A percentile compares a stretch with the other conserved stretches of the same genome.
phyloP scores from a whole-genome alignment of 2,329 filamentous ascomycete species.

The Daldinia sp. region DNA sequence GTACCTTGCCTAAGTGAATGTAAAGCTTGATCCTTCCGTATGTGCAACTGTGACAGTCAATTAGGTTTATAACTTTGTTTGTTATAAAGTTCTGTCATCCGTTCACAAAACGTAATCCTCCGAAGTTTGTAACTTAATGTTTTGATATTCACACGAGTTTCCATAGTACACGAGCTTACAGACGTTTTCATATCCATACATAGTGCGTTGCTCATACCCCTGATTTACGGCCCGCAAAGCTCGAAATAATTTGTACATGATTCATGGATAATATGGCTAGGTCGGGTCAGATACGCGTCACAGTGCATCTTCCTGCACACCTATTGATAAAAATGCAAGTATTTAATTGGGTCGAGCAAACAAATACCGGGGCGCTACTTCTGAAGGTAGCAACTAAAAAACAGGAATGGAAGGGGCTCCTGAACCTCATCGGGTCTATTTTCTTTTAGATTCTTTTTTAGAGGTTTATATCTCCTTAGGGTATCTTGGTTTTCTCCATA shows the following conservation, averaged over 20 bases:
- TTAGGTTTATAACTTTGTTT: constrained; percentile 30
- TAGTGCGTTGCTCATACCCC: neutral
- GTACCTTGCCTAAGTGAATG: neutral
- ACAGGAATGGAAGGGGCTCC: constrained; percentile 26
- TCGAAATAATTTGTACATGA: constrained; percentile 13
- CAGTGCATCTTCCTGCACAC: constrained; percentile 26
- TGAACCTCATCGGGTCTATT: constrained; percentile 20
- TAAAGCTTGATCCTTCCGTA: constrained; percentile 20
- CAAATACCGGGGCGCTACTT: constrained; percentile 25
- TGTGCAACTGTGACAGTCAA: constrained; percentile 12
- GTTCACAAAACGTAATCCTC: constrained; percentile 11
- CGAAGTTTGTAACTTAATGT: constrained; percentile 12
- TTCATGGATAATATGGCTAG: constrained; percentile 22
- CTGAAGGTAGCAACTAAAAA: constrained; percentile 20
- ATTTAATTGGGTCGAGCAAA: constrained; percentile 28
- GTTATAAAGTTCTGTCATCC: constrained; percentile 30
- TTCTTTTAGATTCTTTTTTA: constrained; percentile 6
- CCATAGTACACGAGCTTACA: neutral
- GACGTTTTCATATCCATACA: neutral
- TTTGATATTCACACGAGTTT: neutral
- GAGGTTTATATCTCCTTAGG: neutral
- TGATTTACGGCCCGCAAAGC: neutral
- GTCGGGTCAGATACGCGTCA: constrained; percentile 28
- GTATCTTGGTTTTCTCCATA: constrained; percentile 6
- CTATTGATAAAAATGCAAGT: constrained; percentile 26